Conservation (phyloP, 768 basidiomycete species). For the Russula abietina region DNA sequence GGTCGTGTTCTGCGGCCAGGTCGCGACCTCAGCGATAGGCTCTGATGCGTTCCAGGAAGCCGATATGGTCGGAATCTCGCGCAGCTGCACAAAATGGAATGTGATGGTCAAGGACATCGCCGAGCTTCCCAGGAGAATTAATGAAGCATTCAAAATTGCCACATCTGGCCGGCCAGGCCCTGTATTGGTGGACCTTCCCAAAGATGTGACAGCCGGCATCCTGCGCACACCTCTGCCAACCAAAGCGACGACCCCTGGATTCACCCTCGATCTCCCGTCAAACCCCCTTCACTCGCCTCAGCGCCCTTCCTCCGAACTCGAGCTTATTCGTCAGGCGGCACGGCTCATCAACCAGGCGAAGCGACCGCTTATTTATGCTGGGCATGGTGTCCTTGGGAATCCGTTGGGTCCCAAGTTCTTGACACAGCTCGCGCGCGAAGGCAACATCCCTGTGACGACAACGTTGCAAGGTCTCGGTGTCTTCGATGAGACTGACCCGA, state of each 20-base stretch:
- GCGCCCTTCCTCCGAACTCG: slow-evolving; percentile 38
- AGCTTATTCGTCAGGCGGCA: slow-evolving; percentile 77
- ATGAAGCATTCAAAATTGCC: slow-evolving; percentile 99
- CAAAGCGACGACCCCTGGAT: slow-evolving; percentile 80
- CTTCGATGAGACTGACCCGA: slow-evolving; percentile 85
- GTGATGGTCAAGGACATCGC: slow-evolving; percentile 98
- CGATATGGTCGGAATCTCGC: slow-evolving; percentile 91
- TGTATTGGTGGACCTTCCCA: slow-evolving; percentile 97
- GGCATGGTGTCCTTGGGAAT: slow-evolving; percentile 81
- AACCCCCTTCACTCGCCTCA: slow-evolving; percentile 63
- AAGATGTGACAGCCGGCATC: slow-evolving; percentile 93
- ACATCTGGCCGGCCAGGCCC: slow-evolving; percentile 96
- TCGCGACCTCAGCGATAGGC: slow-evolving; percentile 99
- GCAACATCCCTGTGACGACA: slow-evolving; percentile 96
- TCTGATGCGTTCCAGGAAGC: slow-evolving; percentile 99
- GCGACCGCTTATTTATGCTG: slow-evolving; percentile 88
- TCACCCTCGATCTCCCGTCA: slow-evolving; percentile 61
- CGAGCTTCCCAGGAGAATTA: slow-evolving; percentile 91
- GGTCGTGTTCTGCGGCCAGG: slow-evolving; percentile 96
- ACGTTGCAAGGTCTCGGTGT: slow-evolving; percentile 94
- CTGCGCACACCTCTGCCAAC: slow-evolving; percentile 78
- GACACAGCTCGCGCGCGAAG: slow-evolving; percentile 66
- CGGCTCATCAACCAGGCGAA: slow-evolving; percentile 87
- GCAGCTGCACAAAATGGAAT: slow-evolving; percentile 99
- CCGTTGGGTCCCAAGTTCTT: slow-evolving; percentile 79